Percentiles rank a stretch among this genome's conserved stretches.
Evolutionary conservation across 768 basidiomycete species (phyloP).

Genomic region (Boletus pseudo-olivaceus): DNA sequence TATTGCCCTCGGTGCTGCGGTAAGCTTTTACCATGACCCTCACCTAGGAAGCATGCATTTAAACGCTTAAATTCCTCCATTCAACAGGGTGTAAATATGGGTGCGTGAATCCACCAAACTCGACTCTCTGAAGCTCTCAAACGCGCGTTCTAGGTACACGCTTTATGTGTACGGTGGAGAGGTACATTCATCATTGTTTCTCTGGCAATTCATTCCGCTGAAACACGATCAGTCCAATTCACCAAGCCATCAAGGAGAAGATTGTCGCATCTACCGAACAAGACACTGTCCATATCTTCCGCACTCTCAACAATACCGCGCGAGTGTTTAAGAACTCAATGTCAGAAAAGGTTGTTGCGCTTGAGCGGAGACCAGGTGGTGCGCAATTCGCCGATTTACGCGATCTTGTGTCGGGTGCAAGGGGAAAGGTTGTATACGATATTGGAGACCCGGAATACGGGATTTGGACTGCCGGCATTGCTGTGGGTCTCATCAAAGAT

Average conservation of each 20-base stretch:
- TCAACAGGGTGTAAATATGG: slow-evolving; percentile 83
- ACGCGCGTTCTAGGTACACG: slow-evolving; percentile 51
- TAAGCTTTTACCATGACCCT: slow-evolving; percentile 35
- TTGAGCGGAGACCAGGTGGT: slow-evolving; percentile 78
- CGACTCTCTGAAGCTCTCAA: neutral
- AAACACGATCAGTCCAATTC: slow-evolving; percentile 62
- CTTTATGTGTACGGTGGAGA: slow-evolving; percentile 90
- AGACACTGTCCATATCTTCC: slow-evolving; percentile 88
- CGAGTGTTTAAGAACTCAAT: slow-evolving; percentile 88
- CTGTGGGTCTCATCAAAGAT: slow-evolving; percentile 73
- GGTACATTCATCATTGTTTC: slow-evolving; percentile 37
- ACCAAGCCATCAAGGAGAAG: slow-evolving; percentile 85
- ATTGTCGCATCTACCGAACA: slow-evolving; percentile 81
- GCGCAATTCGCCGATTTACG: slow-evolving; percentile 84
- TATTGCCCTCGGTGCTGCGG: slow-evolving; percentile 75
- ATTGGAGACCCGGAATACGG: slow-evolving; percentile 83
- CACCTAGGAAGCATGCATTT: neutral
- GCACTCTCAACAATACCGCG: slow-evolving; percentile 78
- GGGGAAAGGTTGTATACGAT: slow-evolving; percentile 76
- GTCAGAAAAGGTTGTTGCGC: slow-evolving; percentile 75
- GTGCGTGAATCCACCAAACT: slow-evolving; percentile 16
- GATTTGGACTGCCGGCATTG: slow-evolving; percentile 74
- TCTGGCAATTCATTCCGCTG: neutral
- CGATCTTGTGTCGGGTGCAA: slow-evolving; percentile 68
- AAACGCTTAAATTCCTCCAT: neutral